Percentiles rank a stretch among this genome's conserved stretches.
Conservation (phyloP, 23 red algal genomes). For the Cyanidioschyzon merolae region DNA sequence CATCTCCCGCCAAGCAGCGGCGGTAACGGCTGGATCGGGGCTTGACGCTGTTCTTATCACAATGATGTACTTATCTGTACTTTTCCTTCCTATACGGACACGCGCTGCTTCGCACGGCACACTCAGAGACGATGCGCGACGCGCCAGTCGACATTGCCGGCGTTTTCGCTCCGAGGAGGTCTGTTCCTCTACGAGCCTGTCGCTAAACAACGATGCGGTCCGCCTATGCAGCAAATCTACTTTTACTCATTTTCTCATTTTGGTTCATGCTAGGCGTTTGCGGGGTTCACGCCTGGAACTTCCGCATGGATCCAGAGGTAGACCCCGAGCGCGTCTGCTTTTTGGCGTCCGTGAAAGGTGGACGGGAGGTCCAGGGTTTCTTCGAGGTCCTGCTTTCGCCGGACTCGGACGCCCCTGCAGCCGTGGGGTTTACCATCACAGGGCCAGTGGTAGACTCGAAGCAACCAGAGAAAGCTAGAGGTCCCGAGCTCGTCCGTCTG, state of each 20-base stretch:
- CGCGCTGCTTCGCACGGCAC: no score
- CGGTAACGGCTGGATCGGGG: not conserved
- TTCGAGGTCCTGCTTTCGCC: not conserved
- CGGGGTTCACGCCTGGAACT: not conserved
- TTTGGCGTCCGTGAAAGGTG: not conserved
- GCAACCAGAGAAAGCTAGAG: not conserved
- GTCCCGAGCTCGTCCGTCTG: not conserved
- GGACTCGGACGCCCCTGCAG: not conserved
- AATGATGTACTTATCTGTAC: no score
- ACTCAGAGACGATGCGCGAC: no score
- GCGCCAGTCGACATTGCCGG: no score
- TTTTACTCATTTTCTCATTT: no score
- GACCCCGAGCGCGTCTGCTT: slow-evolving; percentile 11
- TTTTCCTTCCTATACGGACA: no score
- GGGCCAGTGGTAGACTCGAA: not conserved
- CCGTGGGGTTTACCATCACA: not conserved
- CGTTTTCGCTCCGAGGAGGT: no score
- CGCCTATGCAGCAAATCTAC: no score
- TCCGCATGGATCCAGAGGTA: not conserved
- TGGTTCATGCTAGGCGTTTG: no score
- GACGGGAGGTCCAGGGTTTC: slow-evolving; percentile 3
- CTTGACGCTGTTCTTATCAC: no score
- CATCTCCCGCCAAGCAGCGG: not conserved
- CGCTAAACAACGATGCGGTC: no score
- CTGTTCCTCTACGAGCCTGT: no score